Evolutionary conservation across 495 filamentous ascomycete species (phyloP), one percentile per base, ranked within the genome.

Genomic region (Xylaria palmicola): DNA sequence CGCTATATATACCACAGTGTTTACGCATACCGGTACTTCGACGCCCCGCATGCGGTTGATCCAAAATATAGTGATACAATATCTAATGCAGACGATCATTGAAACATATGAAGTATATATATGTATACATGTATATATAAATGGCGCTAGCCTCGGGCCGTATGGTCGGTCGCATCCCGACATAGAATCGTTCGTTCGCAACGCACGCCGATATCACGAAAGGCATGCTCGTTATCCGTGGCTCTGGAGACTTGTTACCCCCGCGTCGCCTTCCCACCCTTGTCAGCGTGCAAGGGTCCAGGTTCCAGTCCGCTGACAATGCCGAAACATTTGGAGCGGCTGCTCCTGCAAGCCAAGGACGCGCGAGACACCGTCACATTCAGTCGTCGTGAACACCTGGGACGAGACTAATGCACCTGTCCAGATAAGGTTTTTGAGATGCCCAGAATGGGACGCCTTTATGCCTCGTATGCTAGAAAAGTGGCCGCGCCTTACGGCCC

Each of bases 351-450:
- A 39, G 59, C 44, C 59, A 57, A 52, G 59, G 55, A 47, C 51
- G 55, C 47, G 60, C 57, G 64, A 65, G 63, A 60, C 58, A 64
- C 48, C 13, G 32, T 6, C 6, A 13, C 50, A 55, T 37, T 49
- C 55, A 53, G n/a, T n/a, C n/a, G n/a, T n/a, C n/a, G n/a, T 29
- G 58, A 64, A 55, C 63, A 57, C 56, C 60, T 63, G 52, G 60
- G 53, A 62, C 53, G 34, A 62, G 10, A 49, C 59, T 62, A 62
- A 62, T 62, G 59, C 59, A 62, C 40, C 59, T 48, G 40, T 47
- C 50, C 40, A 22, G 39, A 55, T 54, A 55, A 48, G 39, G 50
- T 48, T 55, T 15, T 24, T n/a, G 19, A 13, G 36, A 24, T 7
- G 20, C 54, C 41, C 43, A 10, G 36, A 19, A 51, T n/a, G 13